Base-by-base conservation (phyloP, 2,329 filamentous ascomycete species). In the Ophiocordyceps camponoti-saundersi region DNA sequence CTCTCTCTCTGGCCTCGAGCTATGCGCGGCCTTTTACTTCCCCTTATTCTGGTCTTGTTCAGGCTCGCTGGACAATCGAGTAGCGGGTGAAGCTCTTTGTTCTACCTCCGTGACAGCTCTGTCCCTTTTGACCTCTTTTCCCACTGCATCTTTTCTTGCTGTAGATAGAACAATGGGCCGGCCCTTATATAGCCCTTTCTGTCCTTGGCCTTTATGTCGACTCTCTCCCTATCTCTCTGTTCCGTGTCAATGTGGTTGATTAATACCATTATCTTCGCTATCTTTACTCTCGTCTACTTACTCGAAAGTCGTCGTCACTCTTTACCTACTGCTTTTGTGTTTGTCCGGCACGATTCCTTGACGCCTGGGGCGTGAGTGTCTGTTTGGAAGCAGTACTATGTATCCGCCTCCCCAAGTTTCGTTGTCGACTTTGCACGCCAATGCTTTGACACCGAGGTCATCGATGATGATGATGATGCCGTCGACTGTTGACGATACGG, bases 71-170 rank as follows among this genome's bases (percentile, higher is more conserved):
- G 16, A 43, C 29, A 36, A 36, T 34, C 20, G 40, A 40, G 36
- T 7, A 36, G 21, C 39, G 12, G n/a, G n/a, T 21, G 16, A 10
- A 21, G 18, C 20, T 21, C 40, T 42, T 42, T 42, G 40, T 42
- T 23, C 40, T 18, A 12, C 40, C 15, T 6, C 13, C 21, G 10
- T 22, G 3, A 6, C n/a, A 26, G 15, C 39, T 42, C 30, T 13
- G 41, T 39, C 13, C 36, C 45, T 43, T 46, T 46, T n/a, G 45
- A 20, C 34, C 20, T 26, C 30, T 46, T 34, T 43, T 46, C 34
- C 15, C 22, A 40, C 21, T 34, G 42, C 26, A 32, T 30, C 30
- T 29, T 29, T 15, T 18, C 15, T 10, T 5, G 15, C 26, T 23
- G 32, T 13, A 42, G 29, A 46, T n/a, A 39, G 18, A 41, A 46